Evolutionary conservation across 345 rosid species (phyloP), one percentile per base, ranked within the genome.

Genomic region (Hypericum perforatum): DNA sequence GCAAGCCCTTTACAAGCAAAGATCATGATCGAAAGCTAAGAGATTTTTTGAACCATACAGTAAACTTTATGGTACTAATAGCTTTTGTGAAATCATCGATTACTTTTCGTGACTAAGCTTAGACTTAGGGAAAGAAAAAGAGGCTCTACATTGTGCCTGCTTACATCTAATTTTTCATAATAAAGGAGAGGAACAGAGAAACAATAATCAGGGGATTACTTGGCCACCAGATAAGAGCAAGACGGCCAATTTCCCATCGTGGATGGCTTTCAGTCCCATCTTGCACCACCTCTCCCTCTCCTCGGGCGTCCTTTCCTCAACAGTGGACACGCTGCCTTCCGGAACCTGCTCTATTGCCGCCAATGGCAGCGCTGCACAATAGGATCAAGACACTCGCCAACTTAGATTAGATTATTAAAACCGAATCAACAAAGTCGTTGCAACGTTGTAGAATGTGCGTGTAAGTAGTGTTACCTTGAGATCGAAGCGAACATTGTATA

Each of bases 201-300:
- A 14, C 12, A 59, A 37, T 22, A 1, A 22, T 22, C 32, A 22
- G 32, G 32, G 32, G 11, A 9, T 49, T 71, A 85, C 94, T 86
- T 85, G 94, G 38, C 94, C 94, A 7, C 82, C 84, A 43, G 96
- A 88, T 69, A 92, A 78, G 61, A 92, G 95, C 70, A 92, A 52
- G 50, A 92, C 95, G 56, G 81, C 95, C 71, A 92, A 58, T 57
- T 85, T 92, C 8, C 95, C 96, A 42, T 82, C 81, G 7, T 71
- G 71, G 75, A 92, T 80, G 11, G 96, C 84, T 62, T 85, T 92
- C 75, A 92, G 72, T 37, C 97, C 98, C 94, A 75, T 81, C 53
- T 78, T 81, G 95, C 97, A 92, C 95, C 98, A 92, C 59, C 80
- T 78, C 74, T 88, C 95, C 44, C 77, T 76, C 56, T 85, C 94